These are phyloP conservation scores for Amphichorda felina DNA, from an alignment of 2,329 filamentous ascomycete genomes.

Conservation along the genomic window DNA sequence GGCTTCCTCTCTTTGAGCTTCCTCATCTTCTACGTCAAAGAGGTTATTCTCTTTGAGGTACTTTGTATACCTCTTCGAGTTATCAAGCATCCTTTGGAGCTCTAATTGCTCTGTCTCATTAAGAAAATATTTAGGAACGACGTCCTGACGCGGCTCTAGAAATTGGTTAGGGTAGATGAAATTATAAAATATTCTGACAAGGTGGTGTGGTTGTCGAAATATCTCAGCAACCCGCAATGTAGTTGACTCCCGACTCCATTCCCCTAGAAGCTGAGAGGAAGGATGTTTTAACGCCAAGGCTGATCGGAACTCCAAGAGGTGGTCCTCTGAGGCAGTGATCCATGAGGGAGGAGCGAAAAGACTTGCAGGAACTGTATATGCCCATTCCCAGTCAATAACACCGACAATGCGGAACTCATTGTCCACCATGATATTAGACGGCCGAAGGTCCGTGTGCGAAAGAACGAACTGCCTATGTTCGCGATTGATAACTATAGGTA, in stretches of 20 bases:
- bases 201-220: neutral
- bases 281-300: neutral
- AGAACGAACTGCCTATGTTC: constrained; percentile 5
- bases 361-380: constrained; percentile 2
- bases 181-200: neutral
- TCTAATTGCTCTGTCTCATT: neutral
- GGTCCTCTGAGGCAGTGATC: constrained; percentile 6
- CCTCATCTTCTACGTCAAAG: neutral
- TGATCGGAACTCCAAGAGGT: constrained; percentile 3
- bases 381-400: constrained; percentile 6
- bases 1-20: neutral
- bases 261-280: neutral
- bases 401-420: constrained; percentile 4
- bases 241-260: neutral
- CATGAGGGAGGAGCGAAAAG: constrained; percentile 4
- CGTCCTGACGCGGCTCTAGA: neutral
- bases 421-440: constrained; percentile 5
- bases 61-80: neutral
- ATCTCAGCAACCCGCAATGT: neutral
- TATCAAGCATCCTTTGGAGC: neutral
- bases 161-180: neutral
- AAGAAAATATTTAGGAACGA: neutral
- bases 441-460: constrained; percentile 4
- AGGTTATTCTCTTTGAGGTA: neutral
- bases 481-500: too few species aligned